These are phyloP conservation scores for Rhizopus arrhizus DNA, from an alignment of 371 early-diverging fungal genomes.

Conservation along the genomic window DNA sequence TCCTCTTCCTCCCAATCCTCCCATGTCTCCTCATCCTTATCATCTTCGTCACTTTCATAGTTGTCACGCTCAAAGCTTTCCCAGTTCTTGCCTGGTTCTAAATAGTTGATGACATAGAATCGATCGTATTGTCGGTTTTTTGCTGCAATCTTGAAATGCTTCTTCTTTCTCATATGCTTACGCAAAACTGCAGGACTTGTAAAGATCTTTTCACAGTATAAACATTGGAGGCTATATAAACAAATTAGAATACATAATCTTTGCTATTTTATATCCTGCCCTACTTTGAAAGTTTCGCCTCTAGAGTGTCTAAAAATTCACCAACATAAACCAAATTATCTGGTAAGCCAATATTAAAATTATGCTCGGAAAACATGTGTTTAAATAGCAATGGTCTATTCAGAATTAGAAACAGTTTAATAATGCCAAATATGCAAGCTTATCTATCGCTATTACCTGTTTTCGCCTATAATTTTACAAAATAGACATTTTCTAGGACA, in stretches of 20 bases:
- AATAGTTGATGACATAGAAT: conserved; percentile 94
- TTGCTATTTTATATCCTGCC: conserved; percentile 4
- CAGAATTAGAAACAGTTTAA: not conserved
- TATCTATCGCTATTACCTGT: conserved; percentile 23
- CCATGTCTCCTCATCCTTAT: conserved; percentile 42
- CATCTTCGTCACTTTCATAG: conserved; percentile 77
- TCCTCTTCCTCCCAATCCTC: conserved; percentile 85
- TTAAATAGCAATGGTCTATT: conserved; percentile 67
- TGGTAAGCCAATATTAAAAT: conserved; percentile 92
- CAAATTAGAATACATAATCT: not conserved
- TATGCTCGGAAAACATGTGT: conserved; percentile 92
- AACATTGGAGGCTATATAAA: conserved; percentile 71
- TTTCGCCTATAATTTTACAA: conserved; percentile 78
- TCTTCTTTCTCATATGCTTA: conserved; percentile 98
- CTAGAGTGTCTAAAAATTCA: conserved; percentile 82
- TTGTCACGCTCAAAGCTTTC: conserved; percentile 81
- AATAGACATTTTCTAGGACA: conserved; percentile 86
- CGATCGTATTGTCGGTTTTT: conserved; percentile 90
- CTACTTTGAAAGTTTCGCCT: conserved; percentile 73
- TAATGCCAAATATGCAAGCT: not conserved
- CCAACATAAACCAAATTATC: conserved; percentile 89
- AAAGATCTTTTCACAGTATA: conserved; percentile 95
- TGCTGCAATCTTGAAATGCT: conserved; percentile 93
- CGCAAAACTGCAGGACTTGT: conserved; percentile 85
- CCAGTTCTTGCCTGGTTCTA: conserved; percentile 93